Percentiles rank a stretch among this genome's conserved stretches.
Evolutionary conservation across 2,329 filamentous ascomycete genomes (phyloP).

Genomic region (Cladosporium phlei): DNA sequence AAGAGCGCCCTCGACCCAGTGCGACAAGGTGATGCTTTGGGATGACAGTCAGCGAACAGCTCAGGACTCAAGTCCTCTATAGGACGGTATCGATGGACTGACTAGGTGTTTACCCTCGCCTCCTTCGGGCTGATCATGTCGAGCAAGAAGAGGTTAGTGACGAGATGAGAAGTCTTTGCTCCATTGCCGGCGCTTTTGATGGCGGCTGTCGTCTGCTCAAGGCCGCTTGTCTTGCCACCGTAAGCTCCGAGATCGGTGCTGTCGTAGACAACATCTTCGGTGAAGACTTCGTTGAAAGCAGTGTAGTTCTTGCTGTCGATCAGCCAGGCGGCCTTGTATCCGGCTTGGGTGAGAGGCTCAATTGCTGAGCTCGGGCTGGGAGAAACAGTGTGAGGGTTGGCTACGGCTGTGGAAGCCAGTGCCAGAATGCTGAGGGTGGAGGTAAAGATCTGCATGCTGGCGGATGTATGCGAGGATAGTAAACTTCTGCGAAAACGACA

Average conservation of each 20-base stretch:
- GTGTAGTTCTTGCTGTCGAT: conserved; percentile 19
- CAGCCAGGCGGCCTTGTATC: conserved; percentile 15
- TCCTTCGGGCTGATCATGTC: conserved; percentile 14
- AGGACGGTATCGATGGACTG: background rate
- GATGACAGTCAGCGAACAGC: background rate
- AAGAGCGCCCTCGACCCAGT: conserved; percentile 14
- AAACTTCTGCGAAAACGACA: too few species aligned
- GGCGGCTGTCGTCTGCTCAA: conserved; percentile 11
- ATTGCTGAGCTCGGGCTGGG: background rate
- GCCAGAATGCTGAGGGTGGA: background rate
- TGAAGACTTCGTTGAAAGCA: conserved; percentile 14
- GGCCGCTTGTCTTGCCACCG: conserved; percentile 14
- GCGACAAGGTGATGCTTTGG: conserved; percentile 17
- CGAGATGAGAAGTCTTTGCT: conserved; percentile 13
- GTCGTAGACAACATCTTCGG: conserved; percentile 16
- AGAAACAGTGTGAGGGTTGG: background rate
- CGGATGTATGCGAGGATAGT: too few species aligned
- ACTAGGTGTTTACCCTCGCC: conserved; percentile 17
- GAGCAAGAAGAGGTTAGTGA: conserved; percentile 16
- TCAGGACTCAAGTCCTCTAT: background rate
- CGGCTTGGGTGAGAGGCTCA: conserved; percentile 19
- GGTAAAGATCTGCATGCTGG: background rate
- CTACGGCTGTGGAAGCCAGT: background rate
- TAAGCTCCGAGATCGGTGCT: conserved; percentile 10
- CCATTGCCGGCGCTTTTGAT: conserved; percentile 7